Base-by-base conservation (phyloP, 345 rosid species). In the Anastatica hierochuntica region DNA sequence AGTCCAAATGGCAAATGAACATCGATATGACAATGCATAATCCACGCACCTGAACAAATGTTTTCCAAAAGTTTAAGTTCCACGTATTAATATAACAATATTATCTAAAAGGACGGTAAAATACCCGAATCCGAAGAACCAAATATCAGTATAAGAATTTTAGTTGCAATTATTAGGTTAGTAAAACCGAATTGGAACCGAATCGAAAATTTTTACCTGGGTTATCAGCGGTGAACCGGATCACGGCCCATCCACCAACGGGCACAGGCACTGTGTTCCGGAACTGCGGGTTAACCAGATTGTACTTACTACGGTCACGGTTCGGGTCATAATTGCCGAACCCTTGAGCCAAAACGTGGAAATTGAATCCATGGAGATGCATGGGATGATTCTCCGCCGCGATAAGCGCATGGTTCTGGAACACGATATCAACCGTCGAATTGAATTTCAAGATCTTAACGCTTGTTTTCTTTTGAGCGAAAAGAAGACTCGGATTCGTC, bases 201-300 rank as follows among this genome's bases (percentile, higher is more conserved):
- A n/a, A n/a, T n/a, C n/a, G n/a, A n/a, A n/a, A n/a, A n/a, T n/a
- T n/a, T n/a, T 61, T 36, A 89, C 95, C 98, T 53, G 98, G 98
- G 54, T 90, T 90, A 62, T 87, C 33, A 14, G 96, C 98, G 2
- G 0, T 63, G 78, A 92, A 88, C 58, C 98, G 75, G 48, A 69
- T 72, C 31, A 76, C 95, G 41, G 90, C 85, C 95, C 95, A 85
- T 37, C 95, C 95, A 37, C 88, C 95, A 7, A 70, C 83, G 0
- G 98, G 98, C 2, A 85, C 94, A 0, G 58, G 90, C 20, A 92
- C 52, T 12, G 98, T 88, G 76, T 83, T 85, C 0, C 88, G 88
- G 1, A 55, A 23, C 33, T 75, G 88, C n/a, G 98, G 88, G 55
- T 88, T 55, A 7, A 65, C 48, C 6, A 81, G 54, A 58, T 92